Evolutionary conservation across 306 rosid species (phyloP), one percentile per base, ranked within the genome.

Genomic region (Quercus berberidifolia): DNA sequence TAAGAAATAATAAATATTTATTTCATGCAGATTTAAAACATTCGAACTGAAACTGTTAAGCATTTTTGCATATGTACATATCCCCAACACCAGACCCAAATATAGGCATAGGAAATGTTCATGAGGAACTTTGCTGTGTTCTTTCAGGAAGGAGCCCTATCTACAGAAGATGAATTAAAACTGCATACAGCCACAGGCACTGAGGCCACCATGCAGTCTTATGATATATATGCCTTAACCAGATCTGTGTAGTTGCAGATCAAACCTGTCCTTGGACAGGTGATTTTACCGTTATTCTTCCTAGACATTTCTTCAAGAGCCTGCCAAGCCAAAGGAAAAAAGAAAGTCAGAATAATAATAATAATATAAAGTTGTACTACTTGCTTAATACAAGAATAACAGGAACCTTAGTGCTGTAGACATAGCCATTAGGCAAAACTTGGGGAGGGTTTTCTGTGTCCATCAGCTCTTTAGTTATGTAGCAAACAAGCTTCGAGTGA

Each of bases 401-500:
- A 17, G 65, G 46, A 67, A 95, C 99, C 98, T 93, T 93, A 1
- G 96, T 58, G 83, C 99, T 95, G 86, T 95, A 95, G 81, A 95
- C 97, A 85, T 87, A 86, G 83, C 99, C 98, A 25, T 95, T 95
- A 26, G 99, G 99, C 75, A 95, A 83, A 81, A 93, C 99, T 85
- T 90, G 97, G 0, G 98, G 97, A 4, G 98, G 98, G 82, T 93
- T 95, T 88, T 91, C 97, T 0, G 98, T 90, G 91, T 95, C 97
- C 99, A 91, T 95, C 58, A 91, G 86, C 86, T 95, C 97, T 83
- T 93, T 95, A 3, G 99, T 90, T 89, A 95, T 93, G 86, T 93
- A 95, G 90, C 99, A 95, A 72, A 95, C 99, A 72, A 93, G 94
- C 91, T 90, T 95, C 6, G 99, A 95, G 81, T 90, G 94, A 86